Evolutionary conservation across 495 filamentous ascomycete species (phyloP), one percentile per base, ranked within the genome.

Genomic region (Lasiosphaeria hispida): DNA sequence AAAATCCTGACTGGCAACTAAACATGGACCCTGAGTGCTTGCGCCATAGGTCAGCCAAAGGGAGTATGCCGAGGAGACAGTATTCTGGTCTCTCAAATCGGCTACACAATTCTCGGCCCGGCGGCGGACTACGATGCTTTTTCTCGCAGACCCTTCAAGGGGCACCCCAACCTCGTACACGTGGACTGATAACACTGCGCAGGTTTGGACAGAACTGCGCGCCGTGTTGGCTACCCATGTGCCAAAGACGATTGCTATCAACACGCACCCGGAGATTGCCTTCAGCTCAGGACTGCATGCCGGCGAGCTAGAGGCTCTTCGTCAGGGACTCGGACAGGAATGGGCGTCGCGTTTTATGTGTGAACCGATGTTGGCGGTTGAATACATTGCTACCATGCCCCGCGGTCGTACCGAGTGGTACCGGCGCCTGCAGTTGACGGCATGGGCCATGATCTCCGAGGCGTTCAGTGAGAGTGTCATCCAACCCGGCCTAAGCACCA

Each of bases 51-150:
- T 77, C 57, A 77, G 75, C 67, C 77, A 80, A 54, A 68, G 66
- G n/a, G 75, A 80, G 57, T 75, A 78, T 42, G 73, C 73, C 34
- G 77, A 80, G 55, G 77, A 80, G 43, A 78, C 75, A 0, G 72
- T 73, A 19, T 80, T 80, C 65, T 78, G 75, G 75, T 75, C 75
- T 6, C 69, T 79, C 40, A 77, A 78, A 53, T 53, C 64, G 23
- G 71, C 72, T 1, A 66, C 48, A 11, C 68, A 75, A 56, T 80
- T 80, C 61, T 73, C 75, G 4, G 75, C 77, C 8, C 67, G 75
- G 8, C 70, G 77, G 19, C 71, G 77, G 10, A 80, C 75, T 7
- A 72, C 74, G 1, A 53, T 72, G 13, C 68, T 80, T 8, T 78
- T 76, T 67, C 50, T 78, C 34, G 75, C 73, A 14, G 57, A 69